These are phyloP conservation scores for Vachellia pachyceras DNA, from an alignment of 306 rosid genomes.

Conservation along the genomic window DNA sequence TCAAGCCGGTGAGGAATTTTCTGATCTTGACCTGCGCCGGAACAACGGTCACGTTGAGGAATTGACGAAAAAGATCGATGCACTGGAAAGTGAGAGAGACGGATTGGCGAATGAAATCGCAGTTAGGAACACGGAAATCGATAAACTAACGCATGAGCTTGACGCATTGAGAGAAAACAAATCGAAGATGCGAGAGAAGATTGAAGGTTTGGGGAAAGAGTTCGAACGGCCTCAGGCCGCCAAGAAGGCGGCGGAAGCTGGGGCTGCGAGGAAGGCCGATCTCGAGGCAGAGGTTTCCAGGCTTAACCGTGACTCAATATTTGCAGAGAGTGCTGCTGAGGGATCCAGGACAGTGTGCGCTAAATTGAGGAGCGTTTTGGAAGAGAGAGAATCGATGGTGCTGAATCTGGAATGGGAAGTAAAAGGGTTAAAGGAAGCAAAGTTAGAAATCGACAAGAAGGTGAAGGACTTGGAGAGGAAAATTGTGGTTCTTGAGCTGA, in stretches of 20 bases:
- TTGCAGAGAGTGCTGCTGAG: slow-evolving; percentile 38
- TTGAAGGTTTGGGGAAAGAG: slow-evolving; percentile 47
- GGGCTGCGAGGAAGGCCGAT: slow-evolving; percentile 49
- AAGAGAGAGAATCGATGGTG: slow-evolving; percentile 49
- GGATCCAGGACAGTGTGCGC: slow-evolving; percentile 45
- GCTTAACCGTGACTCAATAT: slow-evolving; percentile 54
- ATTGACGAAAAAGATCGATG: slow-evolving; percentile 44
- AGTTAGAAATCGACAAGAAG: slow-evolving; percentile 61
- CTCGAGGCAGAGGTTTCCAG: slow-evolving; percentile 59
- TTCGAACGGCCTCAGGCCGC: slow-evolving; percentile 45
- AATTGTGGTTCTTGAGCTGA: slow-evolving; percentile 57
- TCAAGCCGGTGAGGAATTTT: slow-evolving; percentile 38
- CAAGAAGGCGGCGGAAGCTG: slow-evolving; percentile 36
- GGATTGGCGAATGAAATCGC: slow-evolving; percentile 47
- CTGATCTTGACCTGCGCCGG: not conserved
- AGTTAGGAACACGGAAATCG: slow-evolving; percentile 43
- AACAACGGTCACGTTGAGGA: not conserved
- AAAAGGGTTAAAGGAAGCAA: slow-evolving; percentile 49
- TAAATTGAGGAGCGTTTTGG: slow-evolving; percentile 44
- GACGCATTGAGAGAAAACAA: slow-evolving; percentile 37
- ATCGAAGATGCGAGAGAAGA: slow-evolving; percentile 39
- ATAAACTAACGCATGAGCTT: slow-evolving; percentile 48
- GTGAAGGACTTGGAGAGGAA: slow-evolving; percentile 77
- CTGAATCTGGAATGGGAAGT: slow-evolving; percentile 58
- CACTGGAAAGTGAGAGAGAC: slow-evolving; percentile 57